Base-by-base conservation (phyloP, 1,139 yeast genomes). In the Yamadazyma oceani region DNA sequence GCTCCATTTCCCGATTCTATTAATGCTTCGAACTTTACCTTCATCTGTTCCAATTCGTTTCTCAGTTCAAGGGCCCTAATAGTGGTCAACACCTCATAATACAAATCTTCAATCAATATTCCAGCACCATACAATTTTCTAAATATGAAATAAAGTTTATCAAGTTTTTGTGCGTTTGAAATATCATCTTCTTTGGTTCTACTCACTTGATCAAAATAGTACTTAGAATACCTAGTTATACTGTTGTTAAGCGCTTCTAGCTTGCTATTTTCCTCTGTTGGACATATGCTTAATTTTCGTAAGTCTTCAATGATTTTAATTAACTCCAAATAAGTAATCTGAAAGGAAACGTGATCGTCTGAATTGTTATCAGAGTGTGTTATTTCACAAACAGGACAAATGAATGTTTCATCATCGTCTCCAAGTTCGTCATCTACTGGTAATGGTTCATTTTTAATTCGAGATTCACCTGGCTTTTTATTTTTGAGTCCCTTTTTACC, bases 361-460 rank as follows among this genome's bases (percentile, higher is more conserved):
- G 42, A 36, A 1, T 16, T 17, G 5, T 44, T 40, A 2, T 42
- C 43, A 5, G 62, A 58, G 17, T 55, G 57, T 4, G 58, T 45
- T 37, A 50, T 54, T 42, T 36, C 69, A 62, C 96, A 88, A 8
- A 84, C 58, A 0, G 92, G 86, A 63, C 96, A 88, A 2, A 70
- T 57, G 53, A 80, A 72, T 17, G 48, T 79, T 8, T 67, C 47
- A 9, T 66, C 75, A 19, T 66, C 72, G 17, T 23, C 34, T 10
- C 21, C n/a, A 12, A 65, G 73, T 17, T 67, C 65, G 3, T 46
- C 42, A 24, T 49, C 56, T 14, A 51, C 51, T 8, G 49, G 49
- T 2, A 40, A 36, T 24, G 43, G 56, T 10, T 22, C 25, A 3
- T 62, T 58, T 4, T 47, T 53, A 23, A 11, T 24, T 14, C 16